These are phyloP conservation scores for Cylindrodendrum hubeiense DNA, from an alignment of 2,329 filamentous ascomycete species.

Conservation along the genomic window DNA sequence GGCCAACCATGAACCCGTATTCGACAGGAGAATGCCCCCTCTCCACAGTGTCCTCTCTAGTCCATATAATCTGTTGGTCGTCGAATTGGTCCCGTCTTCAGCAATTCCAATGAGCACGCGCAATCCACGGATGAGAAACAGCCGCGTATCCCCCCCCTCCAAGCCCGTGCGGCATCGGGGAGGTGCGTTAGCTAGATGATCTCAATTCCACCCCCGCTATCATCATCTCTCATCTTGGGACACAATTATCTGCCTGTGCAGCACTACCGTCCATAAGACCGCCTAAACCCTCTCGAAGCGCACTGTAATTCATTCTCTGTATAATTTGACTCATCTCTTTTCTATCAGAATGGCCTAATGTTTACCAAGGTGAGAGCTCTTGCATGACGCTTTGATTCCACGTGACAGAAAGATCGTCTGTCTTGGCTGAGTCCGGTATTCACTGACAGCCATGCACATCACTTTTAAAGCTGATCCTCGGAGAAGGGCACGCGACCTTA, in stretches of 20 bases:
- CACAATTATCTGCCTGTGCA: too few relatives aligned
- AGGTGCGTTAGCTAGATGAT: constrained; percentile 33
- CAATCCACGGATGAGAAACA: constrained; percentile 14
- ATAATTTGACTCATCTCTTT: too few relatives aligned
- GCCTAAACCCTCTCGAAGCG: too few relatives aligned
- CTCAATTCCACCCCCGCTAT: constrained; percentile 36
- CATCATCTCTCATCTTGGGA: constrained; percentile 20
- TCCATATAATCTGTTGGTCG: neutral
- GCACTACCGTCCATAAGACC: too few relatives aligned
- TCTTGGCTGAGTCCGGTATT: neutral
- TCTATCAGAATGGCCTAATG: too few relatives aligned
- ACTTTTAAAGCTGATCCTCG: neutral
- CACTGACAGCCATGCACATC: constrained; percentile 2
- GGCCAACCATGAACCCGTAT: constrained; percentile 5
- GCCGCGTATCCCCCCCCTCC: constrained; percentile 4
- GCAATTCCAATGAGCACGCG: constrained; percentile 3
- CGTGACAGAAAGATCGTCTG: neutral
- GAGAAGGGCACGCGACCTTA: constrained; percentile 14
- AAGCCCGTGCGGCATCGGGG: constrained; percentile 10
- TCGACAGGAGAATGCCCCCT: neutral
- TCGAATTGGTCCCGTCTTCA: neutral
- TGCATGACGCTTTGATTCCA: neutral
- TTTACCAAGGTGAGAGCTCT: too few relatives aligned
- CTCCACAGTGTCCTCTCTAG: neutral
- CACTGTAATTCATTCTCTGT: too few relatives aligned